phyloP scores from a whole-genome alignment of 1,139 yeast species.

The Candida sp. region DNA sequence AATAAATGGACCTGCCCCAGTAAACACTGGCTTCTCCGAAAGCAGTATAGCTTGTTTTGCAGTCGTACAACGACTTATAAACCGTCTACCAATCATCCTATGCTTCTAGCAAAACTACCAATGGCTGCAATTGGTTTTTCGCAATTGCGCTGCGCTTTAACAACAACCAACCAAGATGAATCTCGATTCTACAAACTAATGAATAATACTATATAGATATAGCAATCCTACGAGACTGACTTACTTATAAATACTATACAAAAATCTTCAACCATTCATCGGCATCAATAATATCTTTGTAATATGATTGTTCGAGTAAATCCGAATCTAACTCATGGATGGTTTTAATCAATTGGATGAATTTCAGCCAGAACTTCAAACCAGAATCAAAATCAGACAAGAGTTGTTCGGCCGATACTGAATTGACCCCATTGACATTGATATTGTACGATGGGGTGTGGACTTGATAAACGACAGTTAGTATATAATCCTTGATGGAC shows the following conservation, averaged over 20 bases:
- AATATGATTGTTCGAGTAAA: constrained; percentile 30
- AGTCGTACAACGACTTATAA: neutral
- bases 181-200: neutral
- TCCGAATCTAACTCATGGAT: constrained; percentile 32
- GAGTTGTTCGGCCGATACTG: constrained; percentile 34
- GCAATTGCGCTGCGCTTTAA: neutral
- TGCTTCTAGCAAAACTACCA: neutral
- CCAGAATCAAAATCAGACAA: constrained; percentile 39
- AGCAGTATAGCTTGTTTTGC: constrained; percentile 5
- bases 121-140: neutral
- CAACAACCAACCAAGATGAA: no score
- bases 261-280: constrained; percentile 39
- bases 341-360: constrained; percentile 35
- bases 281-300: constrained; percentile 33
- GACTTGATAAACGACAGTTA: constrained; percentile 38
- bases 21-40: constrained; percentile 9
- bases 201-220: neutral
- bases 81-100: neutral
- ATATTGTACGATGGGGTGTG: constrained; percentile 37
- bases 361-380: constrained; percentile 36
- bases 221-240: neutral
- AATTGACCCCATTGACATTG: constrained; percentile 41
- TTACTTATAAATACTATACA: constrained; percentile 9
- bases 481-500: constrained; percentile 31
- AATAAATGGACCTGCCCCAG: constrained; percentile 41